Base-by-base conservation (phyloP, 768 basidiomycete species). In the Kwoniella pini region DNA sequence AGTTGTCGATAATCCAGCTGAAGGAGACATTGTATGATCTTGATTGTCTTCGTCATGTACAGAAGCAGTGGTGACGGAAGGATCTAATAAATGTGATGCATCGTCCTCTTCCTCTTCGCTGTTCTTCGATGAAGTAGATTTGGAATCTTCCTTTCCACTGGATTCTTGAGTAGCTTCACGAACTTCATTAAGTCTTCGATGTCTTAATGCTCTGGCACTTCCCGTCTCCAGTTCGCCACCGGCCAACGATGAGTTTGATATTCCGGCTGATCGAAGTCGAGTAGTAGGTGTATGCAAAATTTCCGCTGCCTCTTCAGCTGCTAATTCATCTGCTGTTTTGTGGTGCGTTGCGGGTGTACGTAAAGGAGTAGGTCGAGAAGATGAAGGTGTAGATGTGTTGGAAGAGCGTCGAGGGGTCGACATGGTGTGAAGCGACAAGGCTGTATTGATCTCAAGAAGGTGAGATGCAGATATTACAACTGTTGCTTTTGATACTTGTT, bases 261-360 rank as follows among this genome's bases (percentile, higher is more conserved):
- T 9, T 4, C 43, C 52, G 27, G 42, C 22, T 39, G 38, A 55
- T 13, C 52, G 42, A 2, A 51, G 26, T 1, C 48, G 12, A 17
- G 46, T 30, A 30, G 46, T 38, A 53, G 57, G 30, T 12, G 50
- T 50, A 30, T 39, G 40, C 36, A 54, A 30, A 26, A 40, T 64
- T 36, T 30, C 67, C 1, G 60, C 65, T 4, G 69, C 71, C 24
- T 68, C 71, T 36, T 62, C 60, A 6, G 64, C 51, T 28, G 69
- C 60, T 4, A 67, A 57, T 28, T 73, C 67, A 39, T 70, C 67
- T 19, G 69, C 62, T 21, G 71, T 64, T 26, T 54, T 61, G 43
- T 67, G 69, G 46, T 70, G 68, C 10, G 57, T 45, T 1, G 42
- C 28, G 9, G 60, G 55, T 3, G 57, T 66, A 49, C 44, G 39